Evolutionary conservation across 768 basidiomycete species (phyloP).

Genomic region (Lactarius deliciosus): DNA sequence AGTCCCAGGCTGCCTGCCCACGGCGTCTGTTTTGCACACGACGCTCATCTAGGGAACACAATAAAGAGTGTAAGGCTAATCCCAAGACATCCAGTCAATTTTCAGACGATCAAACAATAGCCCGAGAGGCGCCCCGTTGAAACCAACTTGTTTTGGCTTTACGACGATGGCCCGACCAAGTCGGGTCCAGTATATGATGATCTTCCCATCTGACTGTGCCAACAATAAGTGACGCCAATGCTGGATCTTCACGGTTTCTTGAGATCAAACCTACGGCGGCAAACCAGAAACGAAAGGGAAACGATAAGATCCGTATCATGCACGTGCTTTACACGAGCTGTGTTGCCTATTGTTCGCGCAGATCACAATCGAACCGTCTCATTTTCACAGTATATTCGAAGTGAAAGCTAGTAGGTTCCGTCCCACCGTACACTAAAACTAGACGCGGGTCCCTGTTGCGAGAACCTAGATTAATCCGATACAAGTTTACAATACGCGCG

Average conservation of each 20-base stretch:
- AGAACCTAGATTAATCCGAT: background rate
- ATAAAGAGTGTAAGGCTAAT: background rate
- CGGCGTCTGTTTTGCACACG: background rate
- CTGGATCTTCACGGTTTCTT: background rate
- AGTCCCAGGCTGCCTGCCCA: background rate
- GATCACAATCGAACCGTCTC: too few species aligned
- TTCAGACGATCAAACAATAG: background rate
- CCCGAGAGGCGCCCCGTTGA: background rate
- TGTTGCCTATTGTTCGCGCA: background rate
- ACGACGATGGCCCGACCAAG: background rate
- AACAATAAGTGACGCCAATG: background rate
- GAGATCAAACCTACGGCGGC: background rate
- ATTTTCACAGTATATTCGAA: background rate
- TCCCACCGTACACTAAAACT: background rate
- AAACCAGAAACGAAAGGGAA: background rate
- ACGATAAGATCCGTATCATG: background rate
- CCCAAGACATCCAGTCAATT: background rate
- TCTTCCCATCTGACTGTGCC: background rate
- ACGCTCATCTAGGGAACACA: background rate
- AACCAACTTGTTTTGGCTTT: background rate
- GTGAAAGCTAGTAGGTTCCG: background rate
- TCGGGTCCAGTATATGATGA: background rate
- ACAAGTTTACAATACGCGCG: background rate
- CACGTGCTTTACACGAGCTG: background rate
- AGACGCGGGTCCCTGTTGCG: background rate